Evolutionary conservation across 2,329 filamentous ascomycete genomes (phyloP), one percentile per base, ranked within the genome.

Genomic region (Penicillium frequentans): DNA sequence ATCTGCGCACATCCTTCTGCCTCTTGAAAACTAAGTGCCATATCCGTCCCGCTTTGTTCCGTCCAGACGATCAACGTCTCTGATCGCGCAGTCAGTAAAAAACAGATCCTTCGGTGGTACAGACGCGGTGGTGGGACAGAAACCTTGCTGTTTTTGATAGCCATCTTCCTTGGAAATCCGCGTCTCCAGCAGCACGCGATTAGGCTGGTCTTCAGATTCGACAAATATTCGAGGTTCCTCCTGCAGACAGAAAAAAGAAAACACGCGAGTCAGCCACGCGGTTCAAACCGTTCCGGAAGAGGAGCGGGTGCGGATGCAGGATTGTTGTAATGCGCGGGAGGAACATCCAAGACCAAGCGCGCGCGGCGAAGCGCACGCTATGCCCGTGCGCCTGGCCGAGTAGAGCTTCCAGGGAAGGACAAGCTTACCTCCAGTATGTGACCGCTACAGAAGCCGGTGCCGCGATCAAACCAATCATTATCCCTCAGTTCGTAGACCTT

Each of bases 21-120:
- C 78, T 99, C 95, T 75, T 99, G 95, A 70, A 99, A 99, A 73
- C 93, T 97, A 62, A 99, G 84, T 44, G 95, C 95, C 95, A 99
- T 98, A 73, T 99, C 95, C 55, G 93, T 87, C 57, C 90, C 90
- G 77, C 88, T 95, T 58, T 87, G 85, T 73, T 98, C 95, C 39
- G 93, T 97, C 95, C 95, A 99, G 59, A 99, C 93, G 61, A 99
- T 98, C 59, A 99, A 85, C 3, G 95, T 99, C 75, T 98, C 93
- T 96, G 75, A 54, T 63, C 49, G 59, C 60, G 53, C 63, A 63
- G 56, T 72, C 59, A 65, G 65, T 57, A 58, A 54, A 54, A 23
- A 23, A 24, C 44, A 33, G 49, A 43, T 29, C 35, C 42, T 29
- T 56, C 49, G 60, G 58, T 63, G 57, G 59, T 42, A 54, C 54